Conservation (phyloP, 371 early-diverging fungal genomes). For the Parasitella parasitica region DNA sequence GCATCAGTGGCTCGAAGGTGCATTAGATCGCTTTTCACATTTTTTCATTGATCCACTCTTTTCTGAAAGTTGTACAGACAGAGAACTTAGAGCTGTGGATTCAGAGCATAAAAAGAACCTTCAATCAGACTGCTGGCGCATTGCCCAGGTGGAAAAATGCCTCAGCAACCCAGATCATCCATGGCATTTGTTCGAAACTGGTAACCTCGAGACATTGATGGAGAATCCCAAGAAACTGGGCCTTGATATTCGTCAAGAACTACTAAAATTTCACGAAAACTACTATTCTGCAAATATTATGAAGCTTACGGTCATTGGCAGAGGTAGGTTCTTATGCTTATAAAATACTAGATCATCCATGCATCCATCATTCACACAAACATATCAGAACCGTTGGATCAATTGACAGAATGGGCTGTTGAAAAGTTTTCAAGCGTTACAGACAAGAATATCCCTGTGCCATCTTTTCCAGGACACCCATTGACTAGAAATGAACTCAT, state of each 20-base stretch:
- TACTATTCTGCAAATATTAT: constrained; percentile 96
- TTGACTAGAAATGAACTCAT: constrained; percentile 66
- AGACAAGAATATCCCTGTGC: constrained; percentile 69
- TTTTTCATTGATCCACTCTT: constrained; percentile 94
- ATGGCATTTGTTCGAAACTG: constrained; percentile 83
- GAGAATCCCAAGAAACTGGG: constrained; percentile 70
- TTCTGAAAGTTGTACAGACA: constrained; percentile 80
- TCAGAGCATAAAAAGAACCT: constrained; percentile 94
- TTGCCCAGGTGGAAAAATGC: constrained; percentile 78
- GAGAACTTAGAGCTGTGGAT: constrained; percentile 93
- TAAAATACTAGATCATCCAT: background rate
- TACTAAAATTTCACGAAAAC: constrained; percentile 82
- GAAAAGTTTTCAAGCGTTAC: constrained; percentile 70
- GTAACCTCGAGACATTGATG: constrained; percentile 78
- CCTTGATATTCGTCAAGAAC: constrained; percentile 76
- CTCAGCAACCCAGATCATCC: constrained; percentile 79
- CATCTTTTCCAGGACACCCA: constrained; percentile 69
- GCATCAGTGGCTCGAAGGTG: constrained; percentile 83
- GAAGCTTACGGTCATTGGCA: constrained; percentile 91
- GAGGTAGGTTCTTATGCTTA: constrained; percentile 49
- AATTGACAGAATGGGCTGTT: constrained; percentile 77
- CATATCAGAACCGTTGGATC: constrained; percentile 82
- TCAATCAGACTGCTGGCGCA: constrained; percentile 84
- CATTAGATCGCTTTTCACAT: constrained; percentile 93
- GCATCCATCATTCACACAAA: background rate